These are phyloP conservation scores for Linnemannia schmuckeri DNA, from an alignment of 192 early-diverging fungal species.

Conservation along the genomic window DNA sequence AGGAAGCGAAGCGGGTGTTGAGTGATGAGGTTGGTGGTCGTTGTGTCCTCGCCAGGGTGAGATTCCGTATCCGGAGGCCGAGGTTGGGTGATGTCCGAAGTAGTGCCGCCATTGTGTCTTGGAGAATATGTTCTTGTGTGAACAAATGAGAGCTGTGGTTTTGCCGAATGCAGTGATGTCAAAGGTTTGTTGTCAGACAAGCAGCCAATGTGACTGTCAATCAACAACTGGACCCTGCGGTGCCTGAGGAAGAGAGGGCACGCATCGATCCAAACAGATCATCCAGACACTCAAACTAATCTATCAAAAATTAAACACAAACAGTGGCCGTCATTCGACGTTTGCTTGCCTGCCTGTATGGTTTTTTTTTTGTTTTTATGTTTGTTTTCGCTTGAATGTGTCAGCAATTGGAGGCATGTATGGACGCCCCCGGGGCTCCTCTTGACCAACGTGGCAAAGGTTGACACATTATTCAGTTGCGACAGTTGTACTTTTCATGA, in stretches of 20 bases:
- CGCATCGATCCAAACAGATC: no score
- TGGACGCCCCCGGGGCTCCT: no score
- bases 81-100: slow-evolving; percentile 4
- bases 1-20: background rate
- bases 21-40: background rate
- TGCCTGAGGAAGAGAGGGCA: no score
- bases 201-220: background rate
- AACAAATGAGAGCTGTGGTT: no score
- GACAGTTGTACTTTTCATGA: background rate
- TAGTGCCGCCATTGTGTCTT: background rate
- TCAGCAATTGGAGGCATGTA: background rate
- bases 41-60: background rate
- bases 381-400: background rate
- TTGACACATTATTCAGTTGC: no score
- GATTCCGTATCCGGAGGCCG: background rate
- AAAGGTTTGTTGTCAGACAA: no score
- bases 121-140: background rate
- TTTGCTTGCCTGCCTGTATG: background rate
- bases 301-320: no score
- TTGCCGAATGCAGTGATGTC: no score
- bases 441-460: no score
- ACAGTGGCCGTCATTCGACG: no score
- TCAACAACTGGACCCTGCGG: background rate
- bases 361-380: background rate
- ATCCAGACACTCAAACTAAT: no score